Evolutionary conservation across 345 rosid species (phyloP).

Genomic region (Pelargonium nanum): DNA sequence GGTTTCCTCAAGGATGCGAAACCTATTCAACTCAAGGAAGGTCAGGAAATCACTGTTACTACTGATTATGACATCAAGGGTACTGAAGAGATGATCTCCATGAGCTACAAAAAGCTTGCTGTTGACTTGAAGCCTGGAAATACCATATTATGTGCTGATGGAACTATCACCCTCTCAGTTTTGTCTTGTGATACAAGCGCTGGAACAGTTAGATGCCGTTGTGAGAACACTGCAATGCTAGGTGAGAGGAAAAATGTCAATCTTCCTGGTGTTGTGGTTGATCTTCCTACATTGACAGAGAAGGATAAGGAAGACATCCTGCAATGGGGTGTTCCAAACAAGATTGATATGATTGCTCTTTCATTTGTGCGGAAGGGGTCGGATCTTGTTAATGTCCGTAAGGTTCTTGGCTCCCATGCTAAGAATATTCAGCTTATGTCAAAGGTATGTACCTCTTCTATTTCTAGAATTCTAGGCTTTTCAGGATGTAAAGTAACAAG

Average conservation of each 20-base stretch:
- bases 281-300: slow-evolving; percentile 79
- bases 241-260: slow-evolving; percentile 91
- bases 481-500: not conserved
- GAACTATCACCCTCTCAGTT: slow-evolving; percentile 66
- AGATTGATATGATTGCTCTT: slow-evolving; percentile 15
- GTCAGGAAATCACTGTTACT: slow-evolving; percentile 51
- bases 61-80: slow-evolving; percentile 77
- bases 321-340: slow-evolving; percentile 77
- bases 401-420: slow-evolving; percentile 73
- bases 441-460: slow-evolving; percentile 36
- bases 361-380: slow-evolving; percentile 93
- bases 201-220: slow-evolving; percentile 80
- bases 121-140: slow-evolving; percentile 67
- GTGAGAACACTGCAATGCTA: slow-evolving; percentile 73
- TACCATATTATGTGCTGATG: slow-evolving; percentile 73
- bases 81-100: slow-evolving; percentile 50
- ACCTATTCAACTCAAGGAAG: slow-evolving; percentile 50
- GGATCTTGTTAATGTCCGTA: slow-evolving; percentile 75
- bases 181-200: slow-evolving; percentile 53
- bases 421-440: slow-evolving; percentile 72
- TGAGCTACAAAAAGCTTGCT: slow-evolving; percentile 86
- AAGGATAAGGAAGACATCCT: slow-evolving; percentile 85
- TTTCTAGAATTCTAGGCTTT: not conserved
- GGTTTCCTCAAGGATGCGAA: slow-evolving; percentile 58
- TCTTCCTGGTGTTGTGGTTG: slow-evolving; percentile 89